Conservation (phyloP, 352 stramenopile genomes). For the Chrysophaeum taylorii region DNA sequence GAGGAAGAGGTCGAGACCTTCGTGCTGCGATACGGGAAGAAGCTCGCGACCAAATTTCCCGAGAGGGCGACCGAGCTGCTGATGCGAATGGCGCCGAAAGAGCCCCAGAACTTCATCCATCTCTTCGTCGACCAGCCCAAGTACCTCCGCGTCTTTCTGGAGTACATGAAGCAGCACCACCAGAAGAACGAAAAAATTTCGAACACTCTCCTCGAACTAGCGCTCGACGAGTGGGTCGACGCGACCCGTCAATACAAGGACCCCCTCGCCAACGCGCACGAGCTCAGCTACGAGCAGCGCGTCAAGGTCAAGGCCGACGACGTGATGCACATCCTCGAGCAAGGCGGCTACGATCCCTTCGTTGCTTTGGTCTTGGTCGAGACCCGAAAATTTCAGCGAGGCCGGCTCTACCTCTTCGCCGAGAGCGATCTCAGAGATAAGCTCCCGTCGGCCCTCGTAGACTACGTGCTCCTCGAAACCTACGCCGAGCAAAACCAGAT, state of each 20-base stretch:
- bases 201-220: constrained; percentile 16
- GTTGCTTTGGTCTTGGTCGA: constrained; percentile 82
- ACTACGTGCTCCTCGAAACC: background rate
- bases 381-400: constrained; percentile 75
- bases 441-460: background rate
- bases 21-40: constrained; percentile 70
- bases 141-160: constrained; percentile 59
- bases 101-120: constrained; percentile 64
- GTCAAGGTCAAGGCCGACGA: background rate
- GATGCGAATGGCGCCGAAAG: constrained; percentile 49
- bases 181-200: background rate
- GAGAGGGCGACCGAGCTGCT: constrained; percentile 72
- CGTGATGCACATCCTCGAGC: constrained; percentile 66
- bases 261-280: background rate
- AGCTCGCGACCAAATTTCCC: constrained; percentile 67
- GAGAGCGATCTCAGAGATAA: constrained; percentile 33
- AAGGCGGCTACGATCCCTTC: constrained; percentile 75
- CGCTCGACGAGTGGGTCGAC: background rate
- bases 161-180: constrained; percentile 23
- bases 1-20: constrained; percentile 51
- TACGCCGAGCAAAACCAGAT: background rate
- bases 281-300: background rate
- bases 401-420: constrained; percentile 82
- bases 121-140: constrained; percentile 76
- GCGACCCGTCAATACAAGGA: background rate